These are phyloP conservation scores for Dryas integrifolia DNA, from an alignment of 331 rosid genomes.

Conservation along the genomic window DNA sequence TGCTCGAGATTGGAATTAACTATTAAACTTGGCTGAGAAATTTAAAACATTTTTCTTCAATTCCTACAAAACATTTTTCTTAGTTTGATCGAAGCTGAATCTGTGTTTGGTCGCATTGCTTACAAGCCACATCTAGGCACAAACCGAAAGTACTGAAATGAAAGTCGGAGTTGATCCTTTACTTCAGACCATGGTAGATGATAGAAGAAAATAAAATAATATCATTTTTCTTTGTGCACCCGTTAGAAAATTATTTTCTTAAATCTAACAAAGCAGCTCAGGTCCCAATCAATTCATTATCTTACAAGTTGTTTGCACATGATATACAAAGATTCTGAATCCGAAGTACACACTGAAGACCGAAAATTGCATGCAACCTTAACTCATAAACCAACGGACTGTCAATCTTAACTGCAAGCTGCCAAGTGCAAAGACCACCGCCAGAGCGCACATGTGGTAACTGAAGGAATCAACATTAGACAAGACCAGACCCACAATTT, in stretches of 20 bases:
- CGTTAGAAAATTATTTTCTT: no score
- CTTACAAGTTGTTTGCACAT: not conserved
- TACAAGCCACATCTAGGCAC: slow-evolving; percentile 4
- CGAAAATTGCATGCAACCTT: not conserved
- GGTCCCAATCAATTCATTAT: not conserved
- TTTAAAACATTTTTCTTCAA: no score
- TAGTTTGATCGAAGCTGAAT: not conserved
- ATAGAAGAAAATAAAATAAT: no score
- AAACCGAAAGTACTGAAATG: not conserved
- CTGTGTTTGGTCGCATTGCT: not conserved
- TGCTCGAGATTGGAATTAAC: no score
- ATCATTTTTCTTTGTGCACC: no score
- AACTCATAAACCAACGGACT: not conserved
- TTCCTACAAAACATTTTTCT: no score
- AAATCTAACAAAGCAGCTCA: not conserved
- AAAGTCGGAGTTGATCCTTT: slow-evolving; percentile 4
- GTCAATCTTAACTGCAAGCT: not conserved
- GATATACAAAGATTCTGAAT: not conserved
- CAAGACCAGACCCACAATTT: slow-evolving; percentile 19
- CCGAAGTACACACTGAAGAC: not conserved
- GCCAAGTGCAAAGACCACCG: slow-evolving; percentile 5
- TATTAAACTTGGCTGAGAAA: no score
- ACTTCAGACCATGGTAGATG: not conserved
- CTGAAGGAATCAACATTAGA: no score
- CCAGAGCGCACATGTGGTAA: not conserved